Conservation (phyloP, 179 eudicot species). For the Nepenthes alata region DNA sequence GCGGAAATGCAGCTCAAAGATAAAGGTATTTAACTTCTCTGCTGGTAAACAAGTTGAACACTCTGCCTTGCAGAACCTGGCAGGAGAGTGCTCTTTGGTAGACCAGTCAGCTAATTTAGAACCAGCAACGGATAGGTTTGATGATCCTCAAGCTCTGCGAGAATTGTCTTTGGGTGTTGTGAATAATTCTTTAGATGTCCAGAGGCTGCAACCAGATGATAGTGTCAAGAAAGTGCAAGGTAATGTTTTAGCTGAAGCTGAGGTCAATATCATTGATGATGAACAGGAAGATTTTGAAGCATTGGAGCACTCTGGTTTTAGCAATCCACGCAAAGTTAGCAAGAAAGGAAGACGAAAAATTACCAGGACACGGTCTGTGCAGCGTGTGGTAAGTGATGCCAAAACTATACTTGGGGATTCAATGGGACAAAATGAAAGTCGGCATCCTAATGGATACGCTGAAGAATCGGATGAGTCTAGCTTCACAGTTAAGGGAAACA, state of each 20-base stretch:
- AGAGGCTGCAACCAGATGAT: slow-evolving; percentile 21
- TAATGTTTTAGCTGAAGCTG: slow-evolving; percentile 21
- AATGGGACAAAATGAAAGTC: slow-evolving; percentile 24
- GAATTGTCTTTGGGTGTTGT: slow-evolving; percentile 38
- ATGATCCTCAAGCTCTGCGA: slow-evolving; percentile 30
- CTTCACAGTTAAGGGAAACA: slow-evolving; percentile 25
- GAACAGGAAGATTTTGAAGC: slow-evolving; percentile 31
- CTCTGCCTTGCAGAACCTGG: slow-evolving; percentile 21
- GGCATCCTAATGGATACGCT: slow-evolving; percentile 28
- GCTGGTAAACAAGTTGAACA: slow-evolving; percentile 51
- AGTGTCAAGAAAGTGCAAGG: slow-evolving; percentile 19
- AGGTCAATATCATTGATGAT: slow-evolving; percentile 19
- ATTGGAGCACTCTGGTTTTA: slow-evolving; percentile 45
- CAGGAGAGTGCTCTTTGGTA: slow-evolving; percentile 14
- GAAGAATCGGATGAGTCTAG: slow-evolving; percentile 37
- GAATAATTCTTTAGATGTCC: slow-evolving; percentile 34
- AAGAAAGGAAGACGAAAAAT: slow-evolving; percentile 31
- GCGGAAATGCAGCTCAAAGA: slow-evolving; percentile 44
- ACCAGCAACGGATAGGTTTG: slow-evolving; percentile 14
- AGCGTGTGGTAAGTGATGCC: slow-evolving; percentile 63
- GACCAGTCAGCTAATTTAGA: slow-evolving; percentile 16
- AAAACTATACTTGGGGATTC: slow-evolving; percentile 41
- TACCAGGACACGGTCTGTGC: slow-evolving; percentile 40
- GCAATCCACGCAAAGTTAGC: slow-evolving; percentile 16
- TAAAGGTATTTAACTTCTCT: slow-evolving; percentile 26